Evolutionary conservation across 2,329 filamentous ascomycete genomes (phyloP).

Genomic region (Meredithiella fracta): DNA sequence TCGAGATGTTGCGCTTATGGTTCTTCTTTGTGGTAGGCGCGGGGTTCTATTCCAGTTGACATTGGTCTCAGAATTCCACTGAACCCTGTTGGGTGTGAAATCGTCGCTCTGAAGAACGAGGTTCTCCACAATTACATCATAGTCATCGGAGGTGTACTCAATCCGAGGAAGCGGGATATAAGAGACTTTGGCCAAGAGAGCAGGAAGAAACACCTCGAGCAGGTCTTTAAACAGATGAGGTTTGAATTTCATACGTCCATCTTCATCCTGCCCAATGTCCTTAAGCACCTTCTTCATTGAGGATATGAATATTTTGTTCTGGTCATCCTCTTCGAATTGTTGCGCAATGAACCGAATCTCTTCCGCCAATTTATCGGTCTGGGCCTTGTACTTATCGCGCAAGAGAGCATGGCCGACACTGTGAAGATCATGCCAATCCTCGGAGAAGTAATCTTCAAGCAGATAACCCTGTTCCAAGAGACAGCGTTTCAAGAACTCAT

Average conservation of each 20-base stretch:
- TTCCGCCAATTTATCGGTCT: conserved; percentile 74
- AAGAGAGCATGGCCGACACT: conserved; percentile 76
- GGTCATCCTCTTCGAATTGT: conserved; percentile 76
- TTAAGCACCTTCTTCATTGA: conserved; percentile 72
- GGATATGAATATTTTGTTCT: conserved; percentile 65
- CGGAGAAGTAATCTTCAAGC: conserved; percentile 60
- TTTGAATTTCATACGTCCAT: conserved; percentile 81
- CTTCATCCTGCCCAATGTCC: conserved; percentile 70
- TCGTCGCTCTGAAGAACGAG: conserved; percentile 92
- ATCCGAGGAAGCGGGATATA: conserved; percentile 91
- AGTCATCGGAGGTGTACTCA: conserved; percentile 68
- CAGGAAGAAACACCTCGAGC: conserved; percentile 70
- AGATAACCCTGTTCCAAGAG: conserved; percentile 85
- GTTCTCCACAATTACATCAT: conserved; percentile 87
- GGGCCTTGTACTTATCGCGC: conserved; percentile 69
- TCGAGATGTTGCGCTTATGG: conserved; percentile 37
- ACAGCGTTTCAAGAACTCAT: conserved; percentile 65
- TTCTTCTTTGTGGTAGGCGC: conserved; percentile 68
- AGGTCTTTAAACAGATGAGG: conserved; percentile 81
- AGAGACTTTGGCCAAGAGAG: conserved; percentile 63
- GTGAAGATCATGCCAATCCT: conserved; percentile 71
- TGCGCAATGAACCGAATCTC: conserved; percentile 79
- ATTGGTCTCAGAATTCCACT: conserved; percentile 84
- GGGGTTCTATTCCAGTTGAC: conserved; percentile 87
- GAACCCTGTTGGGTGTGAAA: conserved; percentile 80